Percentiles rank a stretch among this genome's conserved stretches.
Conservation (phyloP, 2,329 filamentous ascomycete genomes). For the Alternaria viburni region DNA sequence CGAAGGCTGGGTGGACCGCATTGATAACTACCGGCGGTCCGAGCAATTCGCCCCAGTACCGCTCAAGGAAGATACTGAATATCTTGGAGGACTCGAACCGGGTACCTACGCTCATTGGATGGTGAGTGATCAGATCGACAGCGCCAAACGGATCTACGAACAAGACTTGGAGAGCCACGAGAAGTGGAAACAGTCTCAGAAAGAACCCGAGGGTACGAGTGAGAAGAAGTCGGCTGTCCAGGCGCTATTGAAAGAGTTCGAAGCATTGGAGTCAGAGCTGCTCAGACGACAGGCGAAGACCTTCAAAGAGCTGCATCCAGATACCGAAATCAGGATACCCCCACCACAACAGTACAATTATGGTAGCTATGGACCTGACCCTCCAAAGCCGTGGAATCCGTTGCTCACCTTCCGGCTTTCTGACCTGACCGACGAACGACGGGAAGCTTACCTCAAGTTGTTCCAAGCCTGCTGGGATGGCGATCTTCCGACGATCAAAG, state of each 20-base stretch:
- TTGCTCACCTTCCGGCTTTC: constrained; percentile 53
- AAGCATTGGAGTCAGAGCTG: constrained; percentile 62
- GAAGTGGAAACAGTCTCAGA: constrained; percentile 17
- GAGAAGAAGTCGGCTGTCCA: constrained; percentile 65
- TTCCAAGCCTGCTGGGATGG: constrained; percentile 77
- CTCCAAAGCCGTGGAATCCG: constrained; percentile 20
- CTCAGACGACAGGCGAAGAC: constrained; percentile 68
- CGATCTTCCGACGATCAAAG: constrained; percentile 70
- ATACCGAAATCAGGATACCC: constrained; percentile 5
- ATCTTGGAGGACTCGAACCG: constrained; percentile 57
- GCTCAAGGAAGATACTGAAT: constrained; percentile 55
- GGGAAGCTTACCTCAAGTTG: constrained; percentile 67
- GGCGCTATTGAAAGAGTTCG: constrained; percentile 59
- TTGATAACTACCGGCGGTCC: background rate
- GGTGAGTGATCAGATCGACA: constrained; percentile 51
- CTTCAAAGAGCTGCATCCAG: constrained; percentile 69
- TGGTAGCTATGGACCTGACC: constrained; percentile 4
- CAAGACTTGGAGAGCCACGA: constrained; percentile 42
- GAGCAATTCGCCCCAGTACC: constrained; percentile 11
- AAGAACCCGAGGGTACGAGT: constrained; percentile 38
- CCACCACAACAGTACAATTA: background rate
- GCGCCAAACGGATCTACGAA: constrained; percentile 48
- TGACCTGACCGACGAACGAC: constrained; percentile 61
- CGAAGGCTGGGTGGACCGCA: background rate
- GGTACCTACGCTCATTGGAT: constrained; percentile 68